Evolutionary conservation across 139 green algal genomes (phyloP).

Genomic region (Micromonas pusilla): DNA sequence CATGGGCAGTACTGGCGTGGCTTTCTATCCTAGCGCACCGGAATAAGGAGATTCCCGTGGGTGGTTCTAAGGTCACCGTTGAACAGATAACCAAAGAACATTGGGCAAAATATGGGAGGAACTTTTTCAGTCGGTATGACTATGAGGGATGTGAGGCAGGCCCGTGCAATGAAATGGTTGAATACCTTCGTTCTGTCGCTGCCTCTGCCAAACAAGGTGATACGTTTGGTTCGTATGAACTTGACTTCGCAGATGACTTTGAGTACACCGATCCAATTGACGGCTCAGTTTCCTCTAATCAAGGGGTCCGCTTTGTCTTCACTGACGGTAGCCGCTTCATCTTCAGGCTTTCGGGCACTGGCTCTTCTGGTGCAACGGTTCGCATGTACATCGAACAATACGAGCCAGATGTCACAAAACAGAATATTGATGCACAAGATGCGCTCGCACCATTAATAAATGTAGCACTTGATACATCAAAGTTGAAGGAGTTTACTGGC

Average conservation of each 20-base stretch:
- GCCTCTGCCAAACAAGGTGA: constrained; percentile 51
- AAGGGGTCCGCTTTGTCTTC: constrained; percentile 96
- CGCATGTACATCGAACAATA: constrained; percentile 98
- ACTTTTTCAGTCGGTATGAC: constrained; percentile 79
- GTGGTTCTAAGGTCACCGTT: constrained; percentile 72
- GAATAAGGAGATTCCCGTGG: constrained; percentile 78
- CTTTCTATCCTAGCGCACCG: constrained; percentile 83
- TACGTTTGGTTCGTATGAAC: constrained; percentile 67
- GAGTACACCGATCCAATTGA: constrained; percentile 95
- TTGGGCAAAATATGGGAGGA: constrained; percentile 90
- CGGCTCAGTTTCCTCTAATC: constrained; percentile 65
- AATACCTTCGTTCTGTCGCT: constrained; percentile 66
- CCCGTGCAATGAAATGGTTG: constrained; percentile 74
- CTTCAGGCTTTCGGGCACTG: constrained; percentile 51
- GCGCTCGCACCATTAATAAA: constrained; percentile 64
- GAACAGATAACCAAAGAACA: constrained; percentile 87
- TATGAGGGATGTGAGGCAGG: constrained; percentile 68
- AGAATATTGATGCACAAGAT: constrained; percentile 74
- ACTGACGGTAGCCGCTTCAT: constrained; percentile 90
- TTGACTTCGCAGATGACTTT: constrained; percentile 91
- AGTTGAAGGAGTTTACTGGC: constrained; percentile 85
- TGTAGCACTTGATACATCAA: constrained; percentile 73
- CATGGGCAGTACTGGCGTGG: constrained; percentile 91
- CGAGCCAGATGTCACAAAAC: constrained; percentile 63
- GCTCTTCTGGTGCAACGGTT: constrained; percentile 79